Evolutionary conservation across 2,329 filamentous ascomycete genomes (phyloP), one percentile per base, ranked within the genome.

Genomic region (Tolypocladium endophyticum): DNA sequence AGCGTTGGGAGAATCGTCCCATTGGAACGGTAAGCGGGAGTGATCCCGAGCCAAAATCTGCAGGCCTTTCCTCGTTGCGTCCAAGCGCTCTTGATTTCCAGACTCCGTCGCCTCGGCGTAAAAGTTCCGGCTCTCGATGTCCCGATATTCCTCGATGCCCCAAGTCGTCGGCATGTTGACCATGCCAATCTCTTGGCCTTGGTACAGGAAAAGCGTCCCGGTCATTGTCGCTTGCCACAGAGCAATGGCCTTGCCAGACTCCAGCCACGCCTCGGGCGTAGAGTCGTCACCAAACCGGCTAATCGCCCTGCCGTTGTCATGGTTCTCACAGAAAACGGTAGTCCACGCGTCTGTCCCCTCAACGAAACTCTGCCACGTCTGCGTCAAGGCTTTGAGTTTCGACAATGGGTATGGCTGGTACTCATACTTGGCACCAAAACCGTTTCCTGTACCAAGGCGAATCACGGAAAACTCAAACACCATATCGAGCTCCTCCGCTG

Each of bases 21-120:
- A 90, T 58, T 87, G 85, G 68, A 90, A 83, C 0, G 87, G 87
- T 2, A 86, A 79, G 0, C 87, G 76, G 1, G 85, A 77, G 66
- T 89, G 82, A 63, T 89, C 87, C 8, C 86, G 76, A 0, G 80
- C 85, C 45, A 88, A 77, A 57, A 80, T 78, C 35, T 81, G 79
- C 9, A 88, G 71, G 0, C 81, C 77, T 1, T 75, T 68, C 68
- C 81, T 79, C 0, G 79, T 85, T 16, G 75, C 73, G 9, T 71
- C 71, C 2, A 81, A 70, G 5, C 68, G 69, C 38, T 74, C 69
- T 5, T 69, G 59, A 18, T 75, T 69, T 0, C 69, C 70, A 0
- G 70, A 73, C n/a, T 70, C 67, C 1, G 73, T 62, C 0, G 77
- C 75, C 16, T 78, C 77, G 0, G 75, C 72, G 61, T 81, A 84